Base-by-base conservation (phyloP, 2,329 filamentous ascomycete genomes). In the Thelonectria blattea region DNA sequence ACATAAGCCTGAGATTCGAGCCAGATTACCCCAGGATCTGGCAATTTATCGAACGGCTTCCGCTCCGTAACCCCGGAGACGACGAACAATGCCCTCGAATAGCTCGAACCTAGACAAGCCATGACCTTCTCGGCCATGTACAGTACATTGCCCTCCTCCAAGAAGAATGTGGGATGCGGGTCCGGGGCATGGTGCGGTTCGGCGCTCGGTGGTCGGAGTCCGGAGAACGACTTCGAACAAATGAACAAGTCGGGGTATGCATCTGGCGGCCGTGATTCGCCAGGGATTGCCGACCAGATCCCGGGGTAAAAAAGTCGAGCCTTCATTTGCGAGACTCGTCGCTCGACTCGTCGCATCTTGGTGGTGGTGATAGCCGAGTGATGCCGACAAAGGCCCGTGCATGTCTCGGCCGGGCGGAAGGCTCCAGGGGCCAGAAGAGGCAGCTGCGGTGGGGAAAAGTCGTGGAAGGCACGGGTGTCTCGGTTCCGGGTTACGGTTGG, bases 321-420 rank as follows among this genome's bases (percentile, higher is more conserved):
- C 27, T 14, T 24, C 42, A 24, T 46, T 46, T 47, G 45, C 32
- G 2, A 45, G 2, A 46, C 17, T 11, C 12, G 15, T 45, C 37
- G 55, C 39, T 30, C 27, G 8, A 30, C 27, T 30, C 27, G 27
- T 30, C 5, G 27, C 27, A 30, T 10, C 2, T 8, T 7, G 5
- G 27, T 30, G 24, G 58, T 51, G 46, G 45, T 52, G 43, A 64
- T 71, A 69, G 67, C 68, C 68, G 68, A 71, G 47, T 61, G 62
- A 62, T 64, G 66, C 68, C 68, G 68, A 70, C 61, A n/a, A 24
- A 68, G 67, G 68, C 69, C 68, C 62, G 68, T 71, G 68, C 68
- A 59, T 58, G 17, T 62, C 58, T 71, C 68, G 68, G 68, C 62
- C 67, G 64, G 68, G 30, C 67, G 68, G 68, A 70, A 69, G 65